A percentile compares a stretch with the other conserved stretches of the same genome.
These are phyloP conservation scores for Tolypocladium pustulatum DNA, from an alignment of 2,329 filamentous ascomycete species.

Conservation along the genomic window DNA sequence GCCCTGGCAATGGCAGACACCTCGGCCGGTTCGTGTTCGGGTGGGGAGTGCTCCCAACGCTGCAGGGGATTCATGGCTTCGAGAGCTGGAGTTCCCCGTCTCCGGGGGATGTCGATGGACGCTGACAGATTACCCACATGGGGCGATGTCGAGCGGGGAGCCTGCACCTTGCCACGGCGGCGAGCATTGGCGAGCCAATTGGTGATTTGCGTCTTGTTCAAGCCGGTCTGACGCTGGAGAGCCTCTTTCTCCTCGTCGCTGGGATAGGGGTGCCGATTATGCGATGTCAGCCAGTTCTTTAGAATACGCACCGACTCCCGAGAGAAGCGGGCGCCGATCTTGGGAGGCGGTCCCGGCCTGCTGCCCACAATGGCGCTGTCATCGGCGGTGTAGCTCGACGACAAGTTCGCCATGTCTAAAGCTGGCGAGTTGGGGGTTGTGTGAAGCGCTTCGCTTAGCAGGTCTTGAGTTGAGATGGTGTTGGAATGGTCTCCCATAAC, in stretches of 20 bases:
- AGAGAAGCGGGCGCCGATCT: slow-evolving; percentile 68
- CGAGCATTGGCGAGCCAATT: slow-evolving; percentile 92
- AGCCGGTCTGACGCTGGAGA: slow-evolving; percentile 66
- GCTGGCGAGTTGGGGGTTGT: slow-evolving; percentile 14
- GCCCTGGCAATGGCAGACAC: slow-evolving; percentile 48
- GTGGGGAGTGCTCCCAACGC: slow-evolving; percentile 48
- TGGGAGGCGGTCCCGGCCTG: slow-evolving; percentile 32
- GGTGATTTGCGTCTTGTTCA: slow-evolving; percentile 74
- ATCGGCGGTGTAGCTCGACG: slow-evolving; percentile 8
- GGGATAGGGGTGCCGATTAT: slow-evolving; percentile 77
- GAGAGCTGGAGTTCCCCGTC: slow-evolving; percentile 42
- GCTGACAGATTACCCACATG: slow-evolving; percentile 48
- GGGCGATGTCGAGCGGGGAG: slow-evolving; percentile 59
- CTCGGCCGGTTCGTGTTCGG: slow-evolving; percentile 49
- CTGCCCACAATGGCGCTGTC: slow-evolving; percentile 10
- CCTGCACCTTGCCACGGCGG: slow-evolving; percentile 66
- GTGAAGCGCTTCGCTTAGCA: slow-evolving; percentile 12
- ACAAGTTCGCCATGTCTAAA: slow-evolving; percentile 15
- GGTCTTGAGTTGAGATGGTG: slow-evolving; percentile 18
- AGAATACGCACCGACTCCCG: slow-evolving; percentile 69
- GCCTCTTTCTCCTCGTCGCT: slow-evolving; percentile 78
- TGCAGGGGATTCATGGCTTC: slow-evolving; percentile 47
- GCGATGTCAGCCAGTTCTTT: slow-evolving; percentile 74
- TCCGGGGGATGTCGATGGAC: slow-evolving; percentile 64
- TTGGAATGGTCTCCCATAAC: slow-evolving; percentile 31